Percentiles rank a stretch among this genome's conserved stretches.
Conservation (phyloP, 202 grass and related monocot genomes). For the Digitaria exilis region DNA sequence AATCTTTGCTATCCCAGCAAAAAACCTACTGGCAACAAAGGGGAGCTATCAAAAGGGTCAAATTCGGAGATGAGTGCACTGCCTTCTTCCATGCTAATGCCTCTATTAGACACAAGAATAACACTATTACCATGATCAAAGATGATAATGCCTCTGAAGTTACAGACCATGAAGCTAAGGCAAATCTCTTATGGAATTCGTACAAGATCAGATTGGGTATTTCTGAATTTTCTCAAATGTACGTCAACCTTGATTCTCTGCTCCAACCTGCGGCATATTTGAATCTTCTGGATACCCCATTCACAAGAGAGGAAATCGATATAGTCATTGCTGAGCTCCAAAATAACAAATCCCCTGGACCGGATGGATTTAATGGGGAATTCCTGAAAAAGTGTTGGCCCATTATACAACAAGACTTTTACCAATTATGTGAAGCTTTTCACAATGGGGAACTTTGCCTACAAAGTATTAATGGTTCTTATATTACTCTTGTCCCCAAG, state of each 20-base stretch:
- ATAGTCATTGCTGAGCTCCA: neutral
- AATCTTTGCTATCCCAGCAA: accelerated
- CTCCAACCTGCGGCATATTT: too few relatives aligned
- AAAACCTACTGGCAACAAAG: neutral
- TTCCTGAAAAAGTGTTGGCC: neutral
- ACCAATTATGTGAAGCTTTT: neutral
- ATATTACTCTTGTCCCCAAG: neutral
- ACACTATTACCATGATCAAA: neutral
- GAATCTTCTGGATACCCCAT: neutral
- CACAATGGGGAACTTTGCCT: accelerated
- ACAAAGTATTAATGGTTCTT: neutral
- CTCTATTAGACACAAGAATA: neutral
- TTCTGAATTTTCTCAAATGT: neutral
- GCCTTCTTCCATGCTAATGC: neutral
- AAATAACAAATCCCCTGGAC: neutral
- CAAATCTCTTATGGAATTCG: accelerated
- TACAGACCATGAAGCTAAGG: neutral
- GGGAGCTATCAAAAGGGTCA: neutral
- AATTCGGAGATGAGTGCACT: neutral
- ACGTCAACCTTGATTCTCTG: neutral
- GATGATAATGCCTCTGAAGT: accelerated
- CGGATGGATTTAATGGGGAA: neutral
- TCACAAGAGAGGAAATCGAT: neutral
- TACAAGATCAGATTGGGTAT: neutral
- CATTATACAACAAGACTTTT: neutral